These are phyloP conservation scores for Paramarasmius palmivorus DNA, from an alignment of 1,284 basidiomycete species.

Conservation along the genomic window DNA sequence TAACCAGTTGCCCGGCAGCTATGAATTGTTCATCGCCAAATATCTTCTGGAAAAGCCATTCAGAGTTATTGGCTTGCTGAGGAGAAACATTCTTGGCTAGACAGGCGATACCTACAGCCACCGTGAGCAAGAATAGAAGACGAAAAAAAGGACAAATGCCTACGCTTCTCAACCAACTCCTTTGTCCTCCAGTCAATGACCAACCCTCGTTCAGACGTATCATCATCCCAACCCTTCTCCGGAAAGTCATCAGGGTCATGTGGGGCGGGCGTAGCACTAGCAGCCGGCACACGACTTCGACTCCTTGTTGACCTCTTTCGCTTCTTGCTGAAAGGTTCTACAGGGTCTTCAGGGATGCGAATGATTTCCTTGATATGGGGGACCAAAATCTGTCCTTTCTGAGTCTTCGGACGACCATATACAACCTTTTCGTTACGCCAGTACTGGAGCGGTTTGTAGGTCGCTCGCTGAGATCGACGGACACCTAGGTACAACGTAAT, in stretches of 20 bases:
- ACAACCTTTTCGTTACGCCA: constrained; percentile 94
- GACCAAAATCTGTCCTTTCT: constrained; percentile 55
- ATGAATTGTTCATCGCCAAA: constrained; percentile 91
- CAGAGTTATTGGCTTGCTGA: constrained; percentile 54
- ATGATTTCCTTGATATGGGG: constrained; percentile 84
- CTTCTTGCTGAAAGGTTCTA: constrained; percentile 55
- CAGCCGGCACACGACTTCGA: constrained; percentile 38
- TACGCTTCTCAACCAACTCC: constrained; percentile 69
- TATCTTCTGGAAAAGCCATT: constrained; percentile 91
- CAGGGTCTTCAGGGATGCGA: constrained; percentile 70
- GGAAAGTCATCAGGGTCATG: constrained; percentile 35
- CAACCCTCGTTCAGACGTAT: constrained; percentile 67
- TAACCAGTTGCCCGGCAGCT: constrained; percentile 84
- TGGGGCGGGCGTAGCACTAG: constrained; percentile 4
- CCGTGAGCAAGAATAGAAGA: constrained; percentile 1
- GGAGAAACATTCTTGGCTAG: constrained; percentile 66
- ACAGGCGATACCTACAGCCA: constrained; percentile 67
- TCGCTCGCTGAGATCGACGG: constrained; percentile 73
- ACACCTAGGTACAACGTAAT: constrained; percentile 53
- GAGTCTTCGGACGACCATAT: constrained; percentile 57
- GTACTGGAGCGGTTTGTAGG: constrained; percentile 81
- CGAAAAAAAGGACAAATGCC: constrained; percentile 30
- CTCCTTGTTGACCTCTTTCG: constrained; percentile 35
- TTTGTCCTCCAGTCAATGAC: constrained; percentile 73
- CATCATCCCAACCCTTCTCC: constrained; percentile 88